Evolutionary conservation across 108 stramenopile species (phyloP).

Genomic region (Bacterosira constricta): DNA sequence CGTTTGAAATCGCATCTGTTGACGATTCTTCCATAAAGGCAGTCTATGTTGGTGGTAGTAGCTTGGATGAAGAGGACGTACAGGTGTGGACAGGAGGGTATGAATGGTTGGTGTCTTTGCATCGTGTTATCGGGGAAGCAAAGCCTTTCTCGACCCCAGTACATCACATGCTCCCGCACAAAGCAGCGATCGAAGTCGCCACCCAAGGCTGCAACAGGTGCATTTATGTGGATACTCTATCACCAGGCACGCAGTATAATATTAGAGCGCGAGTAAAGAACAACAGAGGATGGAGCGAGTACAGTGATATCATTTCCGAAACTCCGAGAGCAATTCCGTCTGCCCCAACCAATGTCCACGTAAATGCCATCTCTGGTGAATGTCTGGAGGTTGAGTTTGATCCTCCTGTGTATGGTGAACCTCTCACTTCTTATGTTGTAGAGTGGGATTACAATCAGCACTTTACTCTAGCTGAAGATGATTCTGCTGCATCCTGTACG

Average conservation of each 20-base stretch:
- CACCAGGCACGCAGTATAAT: slow-evolving; percentile 57
- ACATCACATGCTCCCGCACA: slow-evolving; percentile 48
- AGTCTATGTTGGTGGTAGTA: slow-evolving; percentile 45
- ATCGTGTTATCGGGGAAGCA: slow-evolving; percentile 44
- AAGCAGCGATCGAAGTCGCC: slow-evolving; percentile 52
- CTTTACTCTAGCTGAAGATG: slow-evolving; percentile 46
- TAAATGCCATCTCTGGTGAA: slow-evolving; percentile 28
- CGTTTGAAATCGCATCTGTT: slow-evolving; percentile 53
- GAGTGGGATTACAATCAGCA: slow-evolving; percentile 69
- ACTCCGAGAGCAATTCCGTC: slow-evolving; percentile 40
- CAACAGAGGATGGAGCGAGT: slow-evolving; percentile 48
- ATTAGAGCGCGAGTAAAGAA: slow-evolving; percentile 64
- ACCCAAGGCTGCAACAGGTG: slow-evolving; percentile 69
- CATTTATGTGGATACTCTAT: slow-evolving; percentile 47
- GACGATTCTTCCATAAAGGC: slow-evolving; percentile 54
- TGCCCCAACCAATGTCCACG: slow-evolving; percentile 28
- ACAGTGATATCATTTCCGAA: slow-evolving; percentile 28
- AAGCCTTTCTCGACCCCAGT: slow-evolving; percentile 43
- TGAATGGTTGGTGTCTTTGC: slow-evolving; percentile 74
- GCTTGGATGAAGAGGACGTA: slow-evolving; percentile 16
- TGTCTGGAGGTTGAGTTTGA: slow-evolving; percentile 57
- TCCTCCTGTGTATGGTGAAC: slow-evolving; percentile 57
- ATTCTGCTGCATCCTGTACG: slow-evolving; percentile 45
- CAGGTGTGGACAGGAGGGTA: slow-evolving; percentile 72
- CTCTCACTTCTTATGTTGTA: slow-evolving; percentile 60